Base-by-base conservation (phyloP, 345 rosid genomes). In the Theobroma cacao region DNA sequence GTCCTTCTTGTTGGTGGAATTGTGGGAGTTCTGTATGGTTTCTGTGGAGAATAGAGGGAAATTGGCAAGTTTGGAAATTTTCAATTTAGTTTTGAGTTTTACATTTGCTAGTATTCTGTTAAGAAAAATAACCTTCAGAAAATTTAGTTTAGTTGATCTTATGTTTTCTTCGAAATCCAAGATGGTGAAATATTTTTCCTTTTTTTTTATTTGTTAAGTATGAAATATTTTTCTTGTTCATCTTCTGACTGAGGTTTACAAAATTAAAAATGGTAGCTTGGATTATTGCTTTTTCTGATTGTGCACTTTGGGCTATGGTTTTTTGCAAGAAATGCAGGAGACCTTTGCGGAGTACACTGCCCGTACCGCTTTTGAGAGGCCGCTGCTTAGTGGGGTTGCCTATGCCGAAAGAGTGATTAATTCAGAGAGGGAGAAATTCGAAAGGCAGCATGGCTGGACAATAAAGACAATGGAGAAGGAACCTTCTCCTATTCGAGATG, bases 331-430 rank as follows among this genome's bases (percentile, higher is more conserved):
- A 77, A 63, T 86, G 84, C 88, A 96, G 99, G 98, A 86, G 77
- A 96, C 97, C 1, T 96, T 96, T 89, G 97, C 97, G 0, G 99
- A 92, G 78, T 96, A 96, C 88, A 92, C 99, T 2, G 97, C 97
- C 41, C 90, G 97, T 86, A 96, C 99, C 61, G 87, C 98, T 5
- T 96, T 96, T 78, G 99, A 96, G 85, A 85, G 99, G 82, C 99
- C 99, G 2, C 83, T 96, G 88, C 81, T 96, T 76, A 93, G 90
- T 85, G 99, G 99, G 52, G 98, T 96, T 68, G 98, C 95, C 7
- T 96, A 96, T 76, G 98, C 99, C 0, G 89, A 90, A 61, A 88
- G 94, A 79, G 99, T 96, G 74, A 72, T 79, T 70, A 72, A 88
- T 65, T 81, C 82, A 24, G 93, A 92, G 82, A 88, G 98, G 91